These are phyloP conservation scores for Plasmodium knowlesi DNA, from an alignment of 169 alveolate species.

Conservation along the genomic window DNA sequence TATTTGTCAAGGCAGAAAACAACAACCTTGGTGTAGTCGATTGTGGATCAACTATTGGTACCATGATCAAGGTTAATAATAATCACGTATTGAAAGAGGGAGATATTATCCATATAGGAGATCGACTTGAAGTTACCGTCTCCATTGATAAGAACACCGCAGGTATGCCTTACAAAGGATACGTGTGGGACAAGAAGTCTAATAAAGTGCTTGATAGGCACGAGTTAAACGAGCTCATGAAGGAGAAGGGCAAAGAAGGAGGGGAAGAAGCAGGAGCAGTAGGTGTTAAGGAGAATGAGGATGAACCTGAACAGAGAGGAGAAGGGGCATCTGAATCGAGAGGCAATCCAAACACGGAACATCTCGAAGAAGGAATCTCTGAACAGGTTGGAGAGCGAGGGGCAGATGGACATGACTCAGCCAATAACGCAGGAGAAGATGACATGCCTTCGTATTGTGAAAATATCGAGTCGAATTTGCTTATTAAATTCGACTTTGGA, in stretches of 20 bases:
- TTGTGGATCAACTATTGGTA: conserved; percentile 93
- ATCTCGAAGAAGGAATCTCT: not conserved
- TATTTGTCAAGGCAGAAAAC: conserved; percentile 83
- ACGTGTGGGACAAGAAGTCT: conserved; percentile 81
- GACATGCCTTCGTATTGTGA: conserved; percentile 38
- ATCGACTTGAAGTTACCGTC: conserved; percentile 86
- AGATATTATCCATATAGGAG: conserved; percentile 89
- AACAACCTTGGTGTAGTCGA: conserved; percentile 84
- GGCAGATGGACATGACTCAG: not conserved
- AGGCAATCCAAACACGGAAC: not conserved
- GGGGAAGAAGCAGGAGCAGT: not conserved
- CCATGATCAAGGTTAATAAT: conserved; percentile 88
- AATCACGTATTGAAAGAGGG: conserved; percentile 81
- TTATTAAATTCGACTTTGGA: conserved; percentile 70
- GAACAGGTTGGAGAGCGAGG: not conserved
- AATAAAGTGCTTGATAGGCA: conserved; percentile 73
- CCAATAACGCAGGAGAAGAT: conserved; percentile 7
- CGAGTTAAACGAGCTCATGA: conserved; percentile 49
- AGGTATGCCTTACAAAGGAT: conserved; percentile 79
- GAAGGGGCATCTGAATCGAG: not conserved
- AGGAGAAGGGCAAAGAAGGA: conserved; percentile 5
- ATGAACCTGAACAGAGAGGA: conserved; percentile 3
- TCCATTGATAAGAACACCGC: conserved; percentile 64
- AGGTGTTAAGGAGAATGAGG: not conserved
- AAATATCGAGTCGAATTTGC: conserved; percentile 35